Evolutionary conservation across 164 flowering plant genomes (phyloP).

Genomic region (Liriodendron chinense): DNA sequence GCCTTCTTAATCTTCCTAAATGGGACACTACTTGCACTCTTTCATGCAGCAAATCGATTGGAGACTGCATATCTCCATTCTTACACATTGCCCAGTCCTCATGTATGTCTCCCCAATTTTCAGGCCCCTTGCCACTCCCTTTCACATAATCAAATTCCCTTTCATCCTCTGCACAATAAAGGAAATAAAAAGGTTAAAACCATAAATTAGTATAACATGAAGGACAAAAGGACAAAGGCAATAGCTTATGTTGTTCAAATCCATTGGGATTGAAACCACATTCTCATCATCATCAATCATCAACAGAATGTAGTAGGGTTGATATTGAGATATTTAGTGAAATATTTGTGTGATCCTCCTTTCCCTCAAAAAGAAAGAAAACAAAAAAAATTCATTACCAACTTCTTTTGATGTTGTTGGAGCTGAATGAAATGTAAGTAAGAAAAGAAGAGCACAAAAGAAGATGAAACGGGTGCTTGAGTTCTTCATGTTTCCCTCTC

Average conservation of each 20-base stretch:
- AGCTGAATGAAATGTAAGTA: background rate
- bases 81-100: constrained; percentile 47
- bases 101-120: constrained; percentile 41
- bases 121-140: constrained; percentile 38
- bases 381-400: background rate
- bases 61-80: constrained; percentile 60
- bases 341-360: too few species aligned
- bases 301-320: too few species aligned
- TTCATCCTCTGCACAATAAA: constrained; percentile 44
- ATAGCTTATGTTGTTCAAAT: background rate
- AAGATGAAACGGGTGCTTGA: background rate
- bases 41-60: constrained; percentile 44
- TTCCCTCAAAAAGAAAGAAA: too few species aligned
- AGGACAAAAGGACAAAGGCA: background rate
- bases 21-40: constrained; percentile 36
- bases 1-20: constrained; percentile 30
- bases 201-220: background rate
- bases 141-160: constrained; percentile 36
- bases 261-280: too few species aligned
- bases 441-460: background rate
- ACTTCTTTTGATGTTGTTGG: background rate
- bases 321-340: too few species aligned
- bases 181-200: background rate
- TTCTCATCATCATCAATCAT: too few species aligned
- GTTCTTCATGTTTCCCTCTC: background rate